These are phyloP conservation scores for Coelastrella sp. DNA, from an alignment of 139 green algal species.

Conservation along the genomic window DNA sequence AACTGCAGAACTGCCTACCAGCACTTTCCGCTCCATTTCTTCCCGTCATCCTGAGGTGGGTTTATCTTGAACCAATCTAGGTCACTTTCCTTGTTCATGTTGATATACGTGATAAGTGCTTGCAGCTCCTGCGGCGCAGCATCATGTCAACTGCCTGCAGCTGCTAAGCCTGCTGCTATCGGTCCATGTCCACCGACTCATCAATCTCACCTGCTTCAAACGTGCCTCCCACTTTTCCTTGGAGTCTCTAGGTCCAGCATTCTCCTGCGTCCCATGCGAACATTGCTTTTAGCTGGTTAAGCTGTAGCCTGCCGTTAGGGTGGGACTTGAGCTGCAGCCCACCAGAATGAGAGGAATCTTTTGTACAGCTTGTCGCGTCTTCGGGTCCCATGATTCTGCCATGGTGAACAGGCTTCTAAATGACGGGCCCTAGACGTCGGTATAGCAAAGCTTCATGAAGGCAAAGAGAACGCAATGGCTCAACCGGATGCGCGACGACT, in stretches of 20 bases:
- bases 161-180: neutral
- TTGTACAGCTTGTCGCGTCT: conserved; percentile 81
- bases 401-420: conserved; percentile 49
- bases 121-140: conserved; percentile 80
- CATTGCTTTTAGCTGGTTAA: neutral
- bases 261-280: conserved; percentile 37
- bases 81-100: conserved; percentile 95
- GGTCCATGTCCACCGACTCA: neutral
- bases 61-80: conserved; percentile 97
- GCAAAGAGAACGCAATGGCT: too few relatives aligned
- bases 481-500: too few relatives aligned
- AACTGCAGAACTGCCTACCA: conserved; percentile 59
- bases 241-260: conserved; percentile 64
- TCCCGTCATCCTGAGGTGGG: conserved; percentile 86
- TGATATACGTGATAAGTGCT: conserved; percentile 96
- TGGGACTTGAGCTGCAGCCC: neutral
- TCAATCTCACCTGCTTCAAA: conserved; percentile 60
- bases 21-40: conserved; percentile 89
- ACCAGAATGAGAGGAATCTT: conserved; percentile 94
- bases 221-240: conserved; percentile 68
- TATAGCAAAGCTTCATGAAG: conserved; percentile 76
- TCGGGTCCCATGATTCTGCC: conserved; percentile 81
- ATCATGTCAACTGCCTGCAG: neutral
- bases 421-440: neutral
- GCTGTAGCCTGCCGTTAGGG: neutral